Evolutionary conservation across 345 rosid genomes (phyloP), one percentile per base, ranked within the genome.

Genomic region (Limnanthes douglasii): DNA sequence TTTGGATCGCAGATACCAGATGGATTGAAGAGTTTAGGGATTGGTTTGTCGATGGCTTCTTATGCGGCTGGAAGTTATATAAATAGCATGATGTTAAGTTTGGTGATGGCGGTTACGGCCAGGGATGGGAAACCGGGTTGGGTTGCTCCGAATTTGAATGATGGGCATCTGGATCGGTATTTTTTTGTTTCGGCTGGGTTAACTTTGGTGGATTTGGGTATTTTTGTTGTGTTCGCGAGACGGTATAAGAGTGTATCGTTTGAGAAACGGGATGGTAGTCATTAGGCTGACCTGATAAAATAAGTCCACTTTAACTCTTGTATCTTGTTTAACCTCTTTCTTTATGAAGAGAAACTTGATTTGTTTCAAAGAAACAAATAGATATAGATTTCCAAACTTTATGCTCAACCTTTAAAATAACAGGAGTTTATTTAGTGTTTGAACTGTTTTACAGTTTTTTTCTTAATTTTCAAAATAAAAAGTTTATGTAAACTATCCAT

Each of bases 121-220:
- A 39, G 11, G 20, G 28, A 56, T 4, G 50, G 67, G 45, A 35
- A 43, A 17, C 54, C 43, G 0, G 60, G 71, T 6, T 64, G 75
- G 71, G 54, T 69, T 33, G 55, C 68, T 3, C 46, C 54, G 0
- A 52, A 57, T 49, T 21, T 60, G 21, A 57, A 54, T 28, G 42
- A 39, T 2, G 66, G 65, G 13, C 61, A 64, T 39, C 18, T 64
- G 26, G 76, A 54, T 47, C 42, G 62, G 6, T 64, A 42, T 18
- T 64, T 60, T 54, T 69, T 61, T n/a, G 9, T 64, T 3, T 15
- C 48, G 2, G 61, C 72, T 23, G 40, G 46, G 3, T n/a, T 45
- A 21, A 25, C 47, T 10, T 19, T 53, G 4, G 11, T 55, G 0
- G 42, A 57, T 18, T 49, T 57, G 12, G 53, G 13, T 6, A 16